Conservation (phyloP, 139 green algal genomes). For the Coelastrella sp. region DNA sequence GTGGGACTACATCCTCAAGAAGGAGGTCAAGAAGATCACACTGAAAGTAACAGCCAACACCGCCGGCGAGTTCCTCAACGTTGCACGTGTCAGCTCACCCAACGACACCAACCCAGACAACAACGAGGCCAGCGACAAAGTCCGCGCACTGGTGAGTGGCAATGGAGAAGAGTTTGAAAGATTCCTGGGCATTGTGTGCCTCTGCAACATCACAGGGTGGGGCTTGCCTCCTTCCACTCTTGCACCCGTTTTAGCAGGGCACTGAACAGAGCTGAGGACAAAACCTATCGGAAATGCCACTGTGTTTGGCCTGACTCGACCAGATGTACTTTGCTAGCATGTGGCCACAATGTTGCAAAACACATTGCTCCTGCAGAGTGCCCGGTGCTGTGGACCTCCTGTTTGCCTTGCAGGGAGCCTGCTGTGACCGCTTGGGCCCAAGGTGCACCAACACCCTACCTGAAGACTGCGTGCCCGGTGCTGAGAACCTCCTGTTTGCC, state of each 20-base stretch:
- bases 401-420: slow-evolving; percentile 11
- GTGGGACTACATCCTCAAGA: not conserved
- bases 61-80: not conserved
- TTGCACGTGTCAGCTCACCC: not conserved
- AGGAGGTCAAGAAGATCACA: not conserved
- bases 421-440: not conserved
- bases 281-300: too few species aligned
- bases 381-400: too few species aligned
- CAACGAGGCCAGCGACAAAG: not conserved
- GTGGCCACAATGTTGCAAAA: too few species aligned
- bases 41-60: not conserved
- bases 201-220: too few species aligned
- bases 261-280: not conserved
- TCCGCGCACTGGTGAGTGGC: not conserved
- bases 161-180: too few species aligned
- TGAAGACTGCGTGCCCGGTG: too few species aligned
- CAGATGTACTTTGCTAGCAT: not conserved
- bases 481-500: too few species aligned
- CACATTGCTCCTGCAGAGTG: too few species aligned
- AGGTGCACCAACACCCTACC: slow-evolving; percentile 13
- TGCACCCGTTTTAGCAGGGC: too few species aligned
- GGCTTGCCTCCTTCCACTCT: too few species aligned
- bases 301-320: not conserved
- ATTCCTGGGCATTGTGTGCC: too few species aligned
- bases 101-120: slow-evolving; percentile 33